phyloP scores from a whole-genome alignment of 169 alveolate species.

The Plasmodium knowlesi region DNA sequence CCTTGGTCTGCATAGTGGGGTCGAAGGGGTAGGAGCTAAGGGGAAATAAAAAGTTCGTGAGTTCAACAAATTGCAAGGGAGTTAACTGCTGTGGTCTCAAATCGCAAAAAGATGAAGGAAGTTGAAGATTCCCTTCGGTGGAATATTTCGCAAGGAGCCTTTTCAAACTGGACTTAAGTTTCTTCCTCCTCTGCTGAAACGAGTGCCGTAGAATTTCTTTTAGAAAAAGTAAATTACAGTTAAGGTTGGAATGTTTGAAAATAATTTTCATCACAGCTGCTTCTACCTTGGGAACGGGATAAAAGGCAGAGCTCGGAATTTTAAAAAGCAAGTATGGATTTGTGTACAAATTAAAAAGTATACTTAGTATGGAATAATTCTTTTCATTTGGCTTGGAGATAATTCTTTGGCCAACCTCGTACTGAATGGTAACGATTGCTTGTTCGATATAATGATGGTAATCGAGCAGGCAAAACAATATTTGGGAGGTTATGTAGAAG shows the following conservation, averaged over 20 bases:
- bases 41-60: conserved; percentile 75
- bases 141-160: conserved; percentile 49
- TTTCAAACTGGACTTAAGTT: conserved; percentile 80
- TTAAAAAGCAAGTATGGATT: conserved; percentile 79
- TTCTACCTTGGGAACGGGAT: conserved; percentile 87
- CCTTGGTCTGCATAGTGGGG: conserved; percentile 61
- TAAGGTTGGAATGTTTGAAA: conserved; percentile 32
- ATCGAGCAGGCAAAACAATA: conserved; percentile 87
- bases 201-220: conserved; percentile 76
- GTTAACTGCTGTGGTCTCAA: conserved; percentile 81
- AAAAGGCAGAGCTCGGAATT: conserved; percentile 85
- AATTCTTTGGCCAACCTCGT: conserved; percentile 87
- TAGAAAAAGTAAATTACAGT: conserved; percentile 78
- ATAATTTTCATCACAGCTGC: conserved; percentile 81
- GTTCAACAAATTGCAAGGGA: conserved; percentile 79
- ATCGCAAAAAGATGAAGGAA: conserved; percentile 76
- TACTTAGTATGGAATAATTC: conserved; percentile 83
- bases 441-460: conserved; percentile 80
- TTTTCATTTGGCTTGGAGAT: conserved; percentile 80
- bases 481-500: conserved; percentile 88
- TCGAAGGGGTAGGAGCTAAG: conserved; percentile 33
- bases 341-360: conserved; percentile 79
- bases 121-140: conserved; percentile 59
- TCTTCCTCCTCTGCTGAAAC: conserved; percentile 82
- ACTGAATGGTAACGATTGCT: conserved; percentile 88